Percentiles rank a stretch among this genome's conserved stretches.
Conservation (phyloP, 192 early-diverging fungal genomes). For the Rhizoclosmatium globosum region DNA sequence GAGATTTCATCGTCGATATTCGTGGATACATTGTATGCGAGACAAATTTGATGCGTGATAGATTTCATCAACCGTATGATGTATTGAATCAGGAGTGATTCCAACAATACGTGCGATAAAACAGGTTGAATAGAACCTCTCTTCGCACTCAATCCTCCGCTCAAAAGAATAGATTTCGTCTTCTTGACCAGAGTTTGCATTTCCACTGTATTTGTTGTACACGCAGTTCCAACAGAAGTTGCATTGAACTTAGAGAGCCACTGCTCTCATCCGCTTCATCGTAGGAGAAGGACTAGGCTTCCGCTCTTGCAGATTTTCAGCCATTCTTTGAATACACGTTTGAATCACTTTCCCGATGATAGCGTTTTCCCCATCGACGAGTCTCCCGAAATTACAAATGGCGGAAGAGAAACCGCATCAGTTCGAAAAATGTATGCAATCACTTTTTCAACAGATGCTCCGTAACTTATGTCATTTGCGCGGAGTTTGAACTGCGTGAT, state of each 20-base stretch:
- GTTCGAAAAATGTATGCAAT: conserved; percentile 12
- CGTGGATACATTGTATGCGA: conserved; percentile 15
- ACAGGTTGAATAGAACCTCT: conserved; percentile 11
- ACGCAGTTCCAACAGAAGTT: conserved; percentile 3
- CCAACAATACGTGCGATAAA: conserved; percentile 29
- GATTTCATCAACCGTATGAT: conserved; percentile 21
- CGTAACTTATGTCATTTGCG: conserved; percentile 30
- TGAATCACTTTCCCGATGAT: conserved; percentile 23
- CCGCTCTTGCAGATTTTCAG: neutral
- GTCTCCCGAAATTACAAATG: conserved; percentile 23
- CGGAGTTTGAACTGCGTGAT: neutral
- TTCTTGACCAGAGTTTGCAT: neutral
- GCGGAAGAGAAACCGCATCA: conserved; percentile 18
- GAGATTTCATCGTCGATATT: conserved; percentile 10
- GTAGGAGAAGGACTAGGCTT: neutral
- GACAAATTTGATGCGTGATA: conserved; percentile 31
- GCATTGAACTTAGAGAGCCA: conserved; percentile 11
- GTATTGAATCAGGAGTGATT: conserved; percentile 13
- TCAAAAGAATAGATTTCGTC: neutral
- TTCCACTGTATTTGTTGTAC: conserved; percentile 9
- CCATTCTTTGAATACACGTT: neutral
- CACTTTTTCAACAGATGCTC: conserved; percentile 34
- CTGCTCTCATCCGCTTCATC: neutral
- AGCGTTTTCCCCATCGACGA: conserved; percentile 28
- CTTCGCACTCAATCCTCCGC: neutral